Base-by-base conservation (phyloP, 1,139 yeast genomes). In the Saccharomyces hybrid region DNA sequence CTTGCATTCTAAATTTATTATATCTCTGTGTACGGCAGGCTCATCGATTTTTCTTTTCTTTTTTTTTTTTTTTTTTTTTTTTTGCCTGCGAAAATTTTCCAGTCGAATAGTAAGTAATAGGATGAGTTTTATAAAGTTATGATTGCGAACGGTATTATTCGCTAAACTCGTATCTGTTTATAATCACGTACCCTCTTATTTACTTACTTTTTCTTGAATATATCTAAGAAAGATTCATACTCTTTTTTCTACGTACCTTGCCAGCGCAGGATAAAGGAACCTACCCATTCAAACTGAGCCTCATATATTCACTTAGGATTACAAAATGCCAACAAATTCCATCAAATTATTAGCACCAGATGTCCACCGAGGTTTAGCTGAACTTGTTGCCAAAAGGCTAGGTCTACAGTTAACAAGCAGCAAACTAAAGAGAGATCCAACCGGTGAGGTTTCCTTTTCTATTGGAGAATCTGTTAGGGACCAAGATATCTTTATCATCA, bases 381-480 rank as follows among this genome's bases (percentile, higher is more conserved):
- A 87, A 68, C 79, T 87, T 32, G 96, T 90, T 49, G 85, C 96
- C 46, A 78, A 75, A 58, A 75, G 81, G 68, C 75, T 85, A 51
- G 90, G 90, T 3, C 67, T 82, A 51, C 77, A 77, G 51, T 73
- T 85, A 49, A 82, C 89, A 9, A 83, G 83, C 42, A 78, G 84
- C 55, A 85, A 83, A 63, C 70, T 85, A 63, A 84, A 84, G 64
- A 75, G 88, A 55, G 91, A 84, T 59, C 82, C 89, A 38, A 84
- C 85, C 60, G 87, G 88, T 52, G 99, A 93, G 71, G 93, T 95
- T 13, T 86, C 95, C 13, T 91, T 93, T 55, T 84, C 96, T 50
- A 88, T 93, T 61, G 95, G 95, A 29, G 98, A 93, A 72, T 87
- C 96, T 29, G 96, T 93, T 47, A 83, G 99, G 73, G 99, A 93